Evolutionary conservation across 768 basidiomycete species (phyloP).

Genomic region (Psilocybe cubensis): DNA sequence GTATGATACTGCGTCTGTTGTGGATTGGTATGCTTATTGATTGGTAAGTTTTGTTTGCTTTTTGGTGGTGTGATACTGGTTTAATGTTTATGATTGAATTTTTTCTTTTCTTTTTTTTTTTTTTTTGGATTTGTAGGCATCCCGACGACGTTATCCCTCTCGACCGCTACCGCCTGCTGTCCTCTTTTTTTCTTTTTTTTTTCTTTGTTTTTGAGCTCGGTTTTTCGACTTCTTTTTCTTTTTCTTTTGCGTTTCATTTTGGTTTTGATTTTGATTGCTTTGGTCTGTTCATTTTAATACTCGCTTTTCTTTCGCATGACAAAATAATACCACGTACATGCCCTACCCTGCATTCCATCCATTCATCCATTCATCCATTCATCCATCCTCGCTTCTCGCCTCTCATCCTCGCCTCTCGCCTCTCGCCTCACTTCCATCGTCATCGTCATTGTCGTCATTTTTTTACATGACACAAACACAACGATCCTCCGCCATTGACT

Average conservation of each 20-base stretch:
- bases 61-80: too few relatives aligned
- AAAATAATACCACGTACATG: too few relatives aligned
- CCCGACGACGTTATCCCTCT: background rate
- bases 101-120: background rate
- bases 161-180: background rate
- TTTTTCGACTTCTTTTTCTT: too few relatives aligned
- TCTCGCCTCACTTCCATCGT: too few relatives aligned
- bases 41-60: conserved; percentile 1
- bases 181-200: background rate
- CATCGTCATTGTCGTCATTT: background rate
- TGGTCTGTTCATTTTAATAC: too few relatives aligned
- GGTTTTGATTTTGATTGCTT: too few relatives aligned
- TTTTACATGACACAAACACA: background rate
- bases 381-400: too few relatives aligned
- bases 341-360: too few relatives aligned
- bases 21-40: conserved; percentile 13
- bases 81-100: background rate
- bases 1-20: conserved; percentile 9
- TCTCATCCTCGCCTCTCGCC: too few relatives aligned
- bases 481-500: conserved; percentile 4
- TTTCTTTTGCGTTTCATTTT: too few relatives aligned
- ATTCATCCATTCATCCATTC: too few relatives aligned
- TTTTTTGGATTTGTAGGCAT: background rate
- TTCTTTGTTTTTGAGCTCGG: background rate
- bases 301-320: too few relatives aligned